These are phyloP conservation scores for Echium plantagineum DNA, from an alignment of 257 asterid species.

Conservation along the genomic window DNA sequence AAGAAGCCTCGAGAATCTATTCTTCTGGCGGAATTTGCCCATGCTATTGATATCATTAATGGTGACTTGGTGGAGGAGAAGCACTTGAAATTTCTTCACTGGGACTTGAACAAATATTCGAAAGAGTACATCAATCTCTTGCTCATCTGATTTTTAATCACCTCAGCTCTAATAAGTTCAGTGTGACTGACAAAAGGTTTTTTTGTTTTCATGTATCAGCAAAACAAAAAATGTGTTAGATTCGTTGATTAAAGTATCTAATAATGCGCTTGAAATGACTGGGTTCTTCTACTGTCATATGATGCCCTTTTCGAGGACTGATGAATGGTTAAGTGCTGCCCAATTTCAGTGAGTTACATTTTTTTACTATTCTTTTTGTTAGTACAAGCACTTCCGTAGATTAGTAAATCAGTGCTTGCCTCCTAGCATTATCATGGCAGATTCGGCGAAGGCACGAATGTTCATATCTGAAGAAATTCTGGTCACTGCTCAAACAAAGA, in stretches of 20 bases:
- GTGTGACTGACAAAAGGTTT: not conserved
- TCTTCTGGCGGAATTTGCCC: constrained; percentile 70
- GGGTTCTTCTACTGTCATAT: constrained; percentile 66
- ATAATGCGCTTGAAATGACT: constrained; percentile 63
- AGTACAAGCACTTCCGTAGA: too few relatives aligned
- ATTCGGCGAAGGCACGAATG: too few relatives aligned
- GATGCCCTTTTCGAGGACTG: constrained; percentile 38
- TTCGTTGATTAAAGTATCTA: constrained; percentile 58
- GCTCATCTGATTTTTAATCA: not conserved
- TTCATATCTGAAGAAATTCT: too few relatives aligned
- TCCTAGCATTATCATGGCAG: too few relatives aligned
- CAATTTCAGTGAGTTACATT: constrained; percentile 16
- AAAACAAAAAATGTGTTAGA: constrained; percentile 46
- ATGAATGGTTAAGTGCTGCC: constrained; percentile 12
- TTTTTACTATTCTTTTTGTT: not conserved
- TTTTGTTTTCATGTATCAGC: constrained; percentile 28
- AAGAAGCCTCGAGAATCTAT: constrained; percentile 92
- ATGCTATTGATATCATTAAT: constrained; percentile 74
- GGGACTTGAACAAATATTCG: constrained; percentile 83
- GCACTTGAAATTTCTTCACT: constrained; percentile 86
- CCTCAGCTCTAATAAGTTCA: constrained; percentile 1
- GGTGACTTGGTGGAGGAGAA: constrained; percentile 47
- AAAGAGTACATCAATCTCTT: constrained; percentile 35
- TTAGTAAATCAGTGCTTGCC: too few relatives aligned
- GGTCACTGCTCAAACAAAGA: too few relatives aligned